Conservation (phyloP, 75 land plant genomes). For the Cupressus sempervirens region DNA sequence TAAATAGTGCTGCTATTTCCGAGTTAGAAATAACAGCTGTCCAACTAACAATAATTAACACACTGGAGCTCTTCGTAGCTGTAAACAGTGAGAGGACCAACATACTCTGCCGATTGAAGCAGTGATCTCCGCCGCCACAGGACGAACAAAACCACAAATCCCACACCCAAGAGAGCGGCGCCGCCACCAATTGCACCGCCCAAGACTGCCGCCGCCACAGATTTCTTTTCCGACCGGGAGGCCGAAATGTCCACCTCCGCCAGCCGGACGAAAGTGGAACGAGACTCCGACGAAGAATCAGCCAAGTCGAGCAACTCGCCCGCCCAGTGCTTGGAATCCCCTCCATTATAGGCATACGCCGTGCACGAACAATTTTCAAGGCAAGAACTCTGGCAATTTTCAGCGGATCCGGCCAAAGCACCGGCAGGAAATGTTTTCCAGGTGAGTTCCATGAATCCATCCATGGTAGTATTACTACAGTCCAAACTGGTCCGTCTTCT, state of each 20-base stretch:
- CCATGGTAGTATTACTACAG: constrained; percentile 20
- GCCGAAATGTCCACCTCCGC: neutral
- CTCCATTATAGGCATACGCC: constrained; percentile 5
- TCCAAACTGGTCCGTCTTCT: constrained; percentile 14
- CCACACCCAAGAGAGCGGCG: neutral
- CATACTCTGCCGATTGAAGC: neutral
- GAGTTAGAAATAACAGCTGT: no score
- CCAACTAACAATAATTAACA: no score
- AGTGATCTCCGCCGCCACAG: neutral
- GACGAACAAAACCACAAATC: neutral
- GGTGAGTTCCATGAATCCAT: constrained; percentile 13
- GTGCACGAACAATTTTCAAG: constrained; percentile 19
- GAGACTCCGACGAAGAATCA: neutral
- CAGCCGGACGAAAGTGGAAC: neutral
- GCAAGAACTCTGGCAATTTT: constrained; percentile 26
- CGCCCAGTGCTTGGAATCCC: constrained; percentile 24
- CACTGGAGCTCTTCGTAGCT: constrained; percentile 17
- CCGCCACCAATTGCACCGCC: neutral
- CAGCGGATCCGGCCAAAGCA: neutral
- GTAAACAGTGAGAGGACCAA: constrained; percentile 18
- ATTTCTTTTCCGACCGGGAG: neutral
- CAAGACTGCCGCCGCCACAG: neutral
- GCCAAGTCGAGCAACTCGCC: constrained; percentile 26
- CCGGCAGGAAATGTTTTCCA: neutral
- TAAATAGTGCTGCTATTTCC: no score